Evolutionary conservation across 2,329 filamentous ascomycete species (phyloP), one percentile per base, ranked within the genome.

Genomic region (Pseudogymnoascus sp.): DNA sequence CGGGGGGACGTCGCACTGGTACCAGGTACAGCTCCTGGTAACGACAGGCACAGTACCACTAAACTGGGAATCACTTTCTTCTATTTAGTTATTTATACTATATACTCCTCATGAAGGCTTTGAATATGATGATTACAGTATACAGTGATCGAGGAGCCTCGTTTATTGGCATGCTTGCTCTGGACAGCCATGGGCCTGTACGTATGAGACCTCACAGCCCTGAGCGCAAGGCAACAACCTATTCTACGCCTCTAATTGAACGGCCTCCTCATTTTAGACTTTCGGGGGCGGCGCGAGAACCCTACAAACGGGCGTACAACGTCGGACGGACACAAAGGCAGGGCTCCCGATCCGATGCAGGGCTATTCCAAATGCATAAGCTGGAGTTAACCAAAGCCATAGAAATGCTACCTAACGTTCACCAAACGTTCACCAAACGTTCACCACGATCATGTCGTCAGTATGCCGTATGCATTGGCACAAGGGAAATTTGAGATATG

Each of bases 211-310:
- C n/a, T 33, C 46, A 11, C 46, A 56, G 26, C 46, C 46, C 46
- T 56, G 46, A 19, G n/a, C 46, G 46, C n/a, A 56, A 56, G 46
- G 46, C 46, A 56, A 10, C 26, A 3, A 19, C 33, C n/a, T 56
- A 50, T 56, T 33, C n/a, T 8, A 56, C n/a, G 8, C 46, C 46
- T 12, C 8, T 12, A 12, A 19, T 56, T 31, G 46, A 56, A 56
- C 8, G 16, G 46, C 26, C n/a, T 19, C n/a, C n/a, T 19, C 26
- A 4, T 56, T 56, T 56, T 56, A 56, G n/a, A 56, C 46, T 56
- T 56, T 56, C 46, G 46, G 46, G 46, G 46, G 46, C 46, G 46
- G 46, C 46, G 28, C 46, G 46, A 56, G 46, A 53, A 56, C 46
- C 46, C 46, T 56, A 56, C 46, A 56, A 56, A 56, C 46, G 46